These are phyloP conservation scores for Tremella fuciformis DNA, from an alignment of 768 basidiomycete genomes.

Conservation along the genomic window DNA sequence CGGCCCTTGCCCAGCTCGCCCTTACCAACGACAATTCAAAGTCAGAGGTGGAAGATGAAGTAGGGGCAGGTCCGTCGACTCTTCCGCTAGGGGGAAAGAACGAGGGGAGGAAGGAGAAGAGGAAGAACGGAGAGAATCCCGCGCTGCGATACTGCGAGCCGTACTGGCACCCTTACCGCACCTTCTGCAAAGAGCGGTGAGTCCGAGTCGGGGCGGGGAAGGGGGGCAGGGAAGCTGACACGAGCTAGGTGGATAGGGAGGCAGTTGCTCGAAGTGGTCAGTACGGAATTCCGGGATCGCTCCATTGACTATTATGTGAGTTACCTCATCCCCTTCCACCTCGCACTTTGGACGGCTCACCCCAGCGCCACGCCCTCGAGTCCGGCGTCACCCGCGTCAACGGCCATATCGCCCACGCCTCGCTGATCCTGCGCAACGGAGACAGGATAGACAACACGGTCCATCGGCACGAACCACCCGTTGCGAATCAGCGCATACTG, in stretches of 20 bases:
- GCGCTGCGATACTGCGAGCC: constrained; percentile 77
- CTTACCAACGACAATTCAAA: too few relatives aligned
- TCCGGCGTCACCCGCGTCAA: constrained; percentile 95
- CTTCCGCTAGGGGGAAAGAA: background rate
- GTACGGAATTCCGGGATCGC: constrained; percentile 88
- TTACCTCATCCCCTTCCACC: constrained; percentile 28
- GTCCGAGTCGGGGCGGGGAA: constrained; percentile 1
- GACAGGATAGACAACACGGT: constrained; percentile 91
- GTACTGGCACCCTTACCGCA: constrained; percentile 88
- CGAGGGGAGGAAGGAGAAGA: constrained; percentile 12
- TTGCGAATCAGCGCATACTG: constrained; percentile 76
- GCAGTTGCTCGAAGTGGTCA: constrained; percentile 84
- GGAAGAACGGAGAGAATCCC: constrained; percentile 47
- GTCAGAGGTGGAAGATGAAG: too few relatives aligned
- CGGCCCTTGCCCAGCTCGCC: too few relatives aligned
- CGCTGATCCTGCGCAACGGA: constrained; percentile 75
- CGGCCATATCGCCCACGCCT: constrained; percentile 75
- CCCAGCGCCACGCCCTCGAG: constrained; percentile 68
- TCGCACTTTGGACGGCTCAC: background rate
- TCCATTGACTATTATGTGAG: constrained; percentile 94
- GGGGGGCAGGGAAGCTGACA: background rate
- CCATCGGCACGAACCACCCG: constrained; percentile 95
- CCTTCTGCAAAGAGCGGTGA: constrained; percentile 78
- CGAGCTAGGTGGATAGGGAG: constrained; percentile 67
- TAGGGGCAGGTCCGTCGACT: background rate